A percentile compares a stretch with the other conserved stretches of the same genome.
Evolutionary conservation across 2,329 filamentous ascomycete species (phyloP).

Genomic region (Podosphaera fusca): DNA sequence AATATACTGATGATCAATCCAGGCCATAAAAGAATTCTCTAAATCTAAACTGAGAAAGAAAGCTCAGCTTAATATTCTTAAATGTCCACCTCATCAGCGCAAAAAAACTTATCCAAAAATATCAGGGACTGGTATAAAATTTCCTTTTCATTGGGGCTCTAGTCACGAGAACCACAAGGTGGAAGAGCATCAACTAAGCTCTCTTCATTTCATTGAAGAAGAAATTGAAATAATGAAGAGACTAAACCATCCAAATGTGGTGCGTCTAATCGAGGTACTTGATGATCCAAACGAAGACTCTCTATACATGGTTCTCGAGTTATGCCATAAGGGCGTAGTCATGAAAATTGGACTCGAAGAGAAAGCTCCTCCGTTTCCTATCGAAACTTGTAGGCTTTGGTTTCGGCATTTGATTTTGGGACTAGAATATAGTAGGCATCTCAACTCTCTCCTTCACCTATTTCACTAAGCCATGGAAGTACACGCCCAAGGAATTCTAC

Average conservation of each 20-base stretch:
- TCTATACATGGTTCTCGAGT: constrained; percentile 94
- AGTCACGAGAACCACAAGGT: constrained; percentile 23
- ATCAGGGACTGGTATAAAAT: constrained; percentile 18
- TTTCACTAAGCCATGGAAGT: constrained; percentile 26
- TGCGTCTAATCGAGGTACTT: constrained; percentile 76
- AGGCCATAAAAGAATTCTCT: constrained; percentile 96
- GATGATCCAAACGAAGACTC: constrained; percentile 93
- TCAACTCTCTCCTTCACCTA: neutral
- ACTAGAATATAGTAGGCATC: constrained; percentile 61
- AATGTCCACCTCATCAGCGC: constrained; percentile 30
- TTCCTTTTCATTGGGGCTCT: constrained; percentile 26
- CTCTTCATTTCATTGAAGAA: constrained; percentile 72
- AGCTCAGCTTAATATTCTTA: constrained; percentile 71
- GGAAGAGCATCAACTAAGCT: constrained; percentile 38
- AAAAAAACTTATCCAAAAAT: constrained; percentile 19
- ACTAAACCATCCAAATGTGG: constrained; percentile 81
- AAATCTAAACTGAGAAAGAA: constrained; percentile 76
- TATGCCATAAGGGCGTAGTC: constrained; percentile 94
- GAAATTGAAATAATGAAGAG: constrained; percentile 99
- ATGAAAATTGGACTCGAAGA: constrained; percentile 91
- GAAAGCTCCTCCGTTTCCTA: constrained; percentile 55
- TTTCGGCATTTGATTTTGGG: constrained; percentile 87
- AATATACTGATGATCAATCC: constrained; percentile 5
- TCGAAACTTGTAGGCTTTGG: constrained; percentile 69
- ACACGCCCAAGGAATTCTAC: constrained; percentile 82